Base-by-base conservation (phyloP, 306 rosid genomes). In the Ochetophila trinervis region DNA sequence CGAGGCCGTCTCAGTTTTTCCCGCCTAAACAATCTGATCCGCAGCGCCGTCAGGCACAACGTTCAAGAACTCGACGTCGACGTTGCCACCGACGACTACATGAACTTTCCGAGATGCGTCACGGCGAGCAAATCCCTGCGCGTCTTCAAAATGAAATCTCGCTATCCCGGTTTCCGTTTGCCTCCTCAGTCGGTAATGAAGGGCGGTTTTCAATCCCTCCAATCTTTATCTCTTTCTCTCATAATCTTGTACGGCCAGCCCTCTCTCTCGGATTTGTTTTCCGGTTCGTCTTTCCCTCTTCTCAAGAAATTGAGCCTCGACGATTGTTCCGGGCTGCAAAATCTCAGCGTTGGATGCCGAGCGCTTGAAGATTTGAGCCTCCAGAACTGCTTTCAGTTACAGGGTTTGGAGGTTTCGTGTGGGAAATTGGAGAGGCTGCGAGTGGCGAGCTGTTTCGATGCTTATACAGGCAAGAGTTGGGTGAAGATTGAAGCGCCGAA, bases 81-180 rank as follows among this genome's bases (percentile, higher is more conserved):
- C 35, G 85, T 82, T 0, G 36, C 76, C 18, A 74, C 88, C 0
- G 78, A 81, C 11, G 95, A 86, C 57, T 80, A 81, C 69, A 84
- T 88, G 70, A 91, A 86, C 56, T 83, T 91, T 52, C 97, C 97
- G 0, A 80, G 96, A 14, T 79, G 87, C 40, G 73, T 91, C 3
- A 65, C 88, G 21, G 66, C 76, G 5, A 83, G 88, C 27, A 82
- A 84, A 9, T 72, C 87, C 1, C 40, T 91, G 0, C 79, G 63
- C 23, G 70, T 71, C 14, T 80, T 91, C 40, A 79, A 68, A 37
- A 14, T 91, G 27, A 85, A 72, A 65, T 91, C 96, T 0, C 64
- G 64, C 11, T 48, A 54, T 15, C 82, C 77, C 0, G 94, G 96
- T 7, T 88, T 91, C 74, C 85, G 89, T 2, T 64, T 91, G 24